phyloP scores from a whole-genome alignment of 129 eudicot genomes.

The Artemisia argyi region DNA sequence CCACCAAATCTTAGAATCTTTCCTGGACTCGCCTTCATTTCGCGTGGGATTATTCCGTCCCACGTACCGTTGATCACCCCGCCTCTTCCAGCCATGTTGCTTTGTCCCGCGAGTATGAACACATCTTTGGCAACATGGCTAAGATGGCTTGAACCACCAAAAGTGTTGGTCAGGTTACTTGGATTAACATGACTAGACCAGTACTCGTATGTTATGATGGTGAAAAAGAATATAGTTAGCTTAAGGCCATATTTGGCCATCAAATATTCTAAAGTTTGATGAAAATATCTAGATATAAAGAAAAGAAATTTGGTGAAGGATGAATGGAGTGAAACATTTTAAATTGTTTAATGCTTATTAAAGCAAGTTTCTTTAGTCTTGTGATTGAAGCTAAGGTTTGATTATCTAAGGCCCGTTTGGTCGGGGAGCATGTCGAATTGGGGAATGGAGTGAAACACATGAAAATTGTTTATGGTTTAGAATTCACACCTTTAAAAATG shows the following conservation, averaged over 20 bases:
- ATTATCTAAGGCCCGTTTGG: no score
- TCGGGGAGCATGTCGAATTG: no score
- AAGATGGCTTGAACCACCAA: neutral
- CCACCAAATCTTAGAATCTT: slow-evolving; percentile 47
- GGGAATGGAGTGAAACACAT: no score
- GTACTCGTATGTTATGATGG: slow-evolving; percentile 24
- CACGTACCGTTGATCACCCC: slow-evolving; percentile 62
- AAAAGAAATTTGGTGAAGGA: no score
- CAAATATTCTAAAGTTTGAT: neutral
- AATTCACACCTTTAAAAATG: no score
- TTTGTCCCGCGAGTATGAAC: slow-evolving; percentile 83
- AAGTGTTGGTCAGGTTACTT: neutral
- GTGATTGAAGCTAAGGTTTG: no score
- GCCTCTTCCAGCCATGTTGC: slow-evolving; percentile 97
- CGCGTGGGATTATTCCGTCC: slow-evolving; percentile 67
- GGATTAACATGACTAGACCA: slow-evolving; percentile 20
- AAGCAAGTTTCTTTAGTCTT: no score
- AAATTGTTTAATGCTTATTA: no score
- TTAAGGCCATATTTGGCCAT: slow-evolving; percentile 36
- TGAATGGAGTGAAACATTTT: no score
- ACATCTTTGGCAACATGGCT: slow-evolving; percentile 35
- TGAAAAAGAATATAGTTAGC: slow-evolving; percentile 24
- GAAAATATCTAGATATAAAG: no score
- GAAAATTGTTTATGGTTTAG: no score
- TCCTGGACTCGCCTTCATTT: slow-evolving; percentile 35